Evolutionary conservation across 345 rosid genomes (phyloP).

Genomic region (Brassica juncea): DNA sequence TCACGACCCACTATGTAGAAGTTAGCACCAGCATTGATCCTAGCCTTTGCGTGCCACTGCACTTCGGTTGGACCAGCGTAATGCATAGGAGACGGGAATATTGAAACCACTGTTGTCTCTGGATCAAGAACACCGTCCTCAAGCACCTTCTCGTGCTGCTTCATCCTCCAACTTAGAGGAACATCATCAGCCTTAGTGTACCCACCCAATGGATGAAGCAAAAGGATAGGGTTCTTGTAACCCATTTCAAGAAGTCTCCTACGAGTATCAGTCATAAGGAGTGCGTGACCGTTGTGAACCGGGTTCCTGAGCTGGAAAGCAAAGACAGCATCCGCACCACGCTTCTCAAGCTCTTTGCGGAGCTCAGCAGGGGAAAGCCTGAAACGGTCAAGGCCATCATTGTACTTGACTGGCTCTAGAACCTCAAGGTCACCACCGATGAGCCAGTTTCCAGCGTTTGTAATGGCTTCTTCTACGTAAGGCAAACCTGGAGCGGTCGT

Average conservation of each 20-base stretch:
- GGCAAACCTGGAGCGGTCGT: constrained; percentile 92
- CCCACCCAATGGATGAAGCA: constrained; percentile 97
- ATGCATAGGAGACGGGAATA: constrained; percentile 99
- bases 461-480: constrained; percentile 67
- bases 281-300: constrained; percentile 97
- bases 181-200: constrained; percentile 98
- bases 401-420: constrained; percentile 79
- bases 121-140: constrained; percentile 99
- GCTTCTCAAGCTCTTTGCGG: constrained; percentile 71
- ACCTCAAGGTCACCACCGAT: constrained; percentile 96
- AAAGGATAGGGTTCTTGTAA: constrained; percentile 83
- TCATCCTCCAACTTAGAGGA: constrained; percentile 97
- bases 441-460: constrained; percentile 82
- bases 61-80: constrained; percentile 99
- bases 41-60: constrained; percentile 99
- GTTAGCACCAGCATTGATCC: constrained; percentile 98
- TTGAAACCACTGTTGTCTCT: constrained; percentile 92
- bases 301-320: constrained; percentile 99
- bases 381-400: constrained; percentile 92
- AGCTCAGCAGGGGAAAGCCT: constrained; percentile 87
- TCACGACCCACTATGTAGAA: constrained; percentile 99
- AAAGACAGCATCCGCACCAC: constrained; percentile 95
- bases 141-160: constrained; percentile 95
- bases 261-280: constrained; percentile 96
- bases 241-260: constrained; percentile 94